These are phyloP conservation scores for Cladorrhinum sp. DNA, from an alignment of 2,329 filamentous ascomycete species.

Conservation along the genomic window DNA sequence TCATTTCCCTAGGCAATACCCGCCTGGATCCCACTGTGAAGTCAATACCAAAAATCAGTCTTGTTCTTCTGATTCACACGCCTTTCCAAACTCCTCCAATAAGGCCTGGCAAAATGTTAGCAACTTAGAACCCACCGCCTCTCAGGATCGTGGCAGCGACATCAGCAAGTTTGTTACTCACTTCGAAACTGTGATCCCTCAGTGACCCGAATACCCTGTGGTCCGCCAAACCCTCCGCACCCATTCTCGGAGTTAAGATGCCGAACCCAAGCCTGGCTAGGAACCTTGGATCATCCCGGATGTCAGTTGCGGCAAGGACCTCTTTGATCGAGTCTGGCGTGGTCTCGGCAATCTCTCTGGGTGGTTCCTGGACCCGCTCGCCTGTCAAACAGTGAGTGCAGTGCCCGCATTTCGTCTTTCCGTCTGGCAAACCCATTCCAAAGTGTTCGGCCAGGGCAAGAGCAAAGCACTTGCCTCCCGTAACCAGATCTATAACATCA, in stretches of 20 bases:
- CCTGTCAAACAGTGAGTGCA: slow-evolving; percentile 50
- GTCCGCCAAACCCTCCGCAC: slow-evolving; percentile 45
- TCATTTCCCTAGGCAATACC: too few relatives aligned
- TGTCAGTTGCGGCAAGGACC: slow-evolving; percentile 43
- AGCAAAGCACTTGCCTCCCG: slow-evolving; percentile 50
- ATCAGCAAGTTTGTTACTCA: background rate
- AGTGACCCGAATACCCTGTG: slow-evolving; percentile 49
- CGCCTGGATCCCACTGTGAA: too few relatives aligned
- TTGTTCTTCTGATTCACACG: background rate
- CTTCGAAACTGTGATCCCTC: slow-evolving; percentile 50
- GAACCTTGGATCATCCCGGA: slow-evolving; percentile 56
- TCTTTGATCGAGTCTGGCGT: slow-evolving; percentile 33
- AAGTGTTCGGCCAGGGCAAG: slow-evolving; percentile 53
- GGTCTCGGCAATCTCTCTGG: slow-evolving; percentile 34
- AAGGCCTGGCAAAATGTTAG: slow-evolving; percentile 2
- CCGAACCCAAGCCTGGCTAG: slow-evolving; percentile 60
- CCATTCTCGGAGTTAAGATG: slow-evolving; percentile 56
- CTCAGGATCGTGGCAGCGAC: background rate
- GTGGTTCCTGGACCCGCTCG: slow-evolving; percentile 28
- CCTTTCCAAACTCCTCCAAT: slow-evolving; percentile 1
- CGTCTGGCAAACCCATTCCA: slow-evolving; percentile 48
- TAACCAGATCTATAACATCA: slow-evolving; percentile 52
- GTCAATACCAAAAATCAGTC: too few relatives aligned
- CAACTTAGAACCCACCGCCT: background rate
- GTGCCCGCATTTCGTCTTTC: slow-evolving; percentile 48